Evolutionary conservation across 257 asterid species (phyloP).

Genomic region (Anisodus tanguticus): DNA sequence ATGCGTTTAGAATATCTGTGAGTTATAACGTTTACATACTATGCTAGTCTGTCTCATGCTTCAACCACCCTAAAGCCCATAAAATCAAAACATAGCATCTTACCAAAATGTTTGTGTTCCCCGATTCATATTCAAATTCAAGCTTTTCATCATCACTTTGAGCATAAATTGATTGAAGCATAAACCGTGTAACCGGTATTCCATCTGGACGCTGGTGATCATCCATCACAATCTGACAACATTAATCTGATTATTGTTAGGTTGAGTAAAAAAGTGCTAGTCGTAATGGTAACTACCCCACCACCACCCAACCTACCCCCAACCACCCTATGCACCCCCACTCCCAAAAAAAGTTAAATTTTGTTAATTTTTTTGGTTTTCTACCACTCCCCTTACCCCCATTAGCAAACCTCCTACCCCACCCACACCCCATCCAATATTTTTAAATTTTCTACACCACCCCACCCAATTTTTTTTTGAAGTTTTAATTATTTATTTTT

Average conservation of each 20-base stretch:
- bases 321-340: too few species aligned
- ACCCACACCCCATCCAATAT: too few species aligned
- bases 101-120: conserved; percentile 87
- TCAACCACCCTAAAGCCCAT: conserved; percentile 21
- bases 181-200: conserved; percentile 86
- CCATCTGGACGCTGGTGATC: conserved; percentile 97
- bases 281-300: not conserved
- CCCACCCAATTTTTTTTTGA: too few species aligned
- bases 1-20: not conserved
- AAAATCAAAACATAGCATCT: conserved; percentile 28
- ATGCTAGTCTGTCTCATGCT: not conserved
- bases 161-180: conserved; percentile 88
- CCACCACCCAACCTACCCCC: too few species aligned
- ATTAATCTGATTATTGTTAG: conserved; percentile 17
- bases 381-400: too few species aligned
- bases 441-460: too few species aligned
- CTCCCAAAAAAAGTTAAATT: too few species aligned
- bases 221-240: conserved; percentile 91
- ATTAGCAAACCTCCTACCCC: too few species aligned
- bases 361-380: too few species aligned
- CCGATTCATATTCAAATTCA: conserved; percentile 95
- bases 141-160: conserved; percentile 87
- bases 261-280: conserved; percentile 28
- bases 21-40: not conserved
- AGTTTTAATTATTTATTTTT: too few species aligned